Base-by-base conservation (phyloP, 2,329 filamentous ascomycete species). In the Trichoderma atrobrunneum region DNA sequence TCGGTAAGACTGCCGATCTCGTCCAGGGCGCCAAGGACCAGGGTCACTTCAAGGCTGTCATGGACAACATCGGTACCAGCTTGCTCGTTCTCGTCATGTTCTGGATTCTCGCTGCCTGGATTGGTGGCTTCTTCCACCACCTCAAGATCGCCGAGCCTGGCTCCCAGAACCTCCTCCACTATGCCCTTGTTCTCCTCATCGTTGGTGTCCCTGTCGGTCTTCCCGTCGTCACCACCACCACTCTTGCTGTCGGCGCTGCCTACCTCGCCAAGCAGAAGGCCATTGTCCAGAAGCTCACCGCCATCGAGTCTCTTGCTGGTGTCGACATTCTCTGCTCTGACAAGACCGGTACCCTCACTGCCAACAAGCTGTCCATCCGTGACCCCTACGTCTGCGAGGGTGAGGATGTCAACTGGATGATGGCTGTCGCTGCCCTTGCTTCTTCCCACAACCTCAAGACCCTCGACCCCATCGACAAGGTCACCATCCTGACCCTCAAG, bases 361-460 rank as follows among this genome's bases (percentile, higher is more conserved):
- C 95, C 88, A 97, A 97, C 88, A 97, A 96, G 87, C 89, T 97
- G 26, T 95, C 93, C 75, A 87, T 97, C 63, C 87, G 92, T 70
- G 94, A 97, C 80, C 94, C 94, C 72, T 97, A 91, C 86, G 93
- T 91, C 54, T 92, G 95, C 74, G 86, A 89, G 74, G 94, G 94
- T 79, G 92, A 97, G 73, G 92, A 95, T 76, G 88, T 92, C 48
- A 92, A 96, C 82, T 93, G 97, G 78, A 91, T 97, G 75, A 97
- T 97, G 93, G 87, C 97, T 76, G 96, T 93, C 84, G 94, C 94
- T 78, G 97, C 93, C 82, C 85, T 97, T 78, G 94, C 94, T 79
- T 93, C 94, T 74, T 95, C 92, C 76, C 92, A 93, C 85, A 97
- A 96, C 89, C 95, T 95, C 89, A 97, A 97, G 87, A 94, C 93